Percentiles rank a stretch among this genome's conserved stretches.
phyloP scores from a whole-genome alignment of 169 alveolate species.

The Theileria orientalis region DNA sequence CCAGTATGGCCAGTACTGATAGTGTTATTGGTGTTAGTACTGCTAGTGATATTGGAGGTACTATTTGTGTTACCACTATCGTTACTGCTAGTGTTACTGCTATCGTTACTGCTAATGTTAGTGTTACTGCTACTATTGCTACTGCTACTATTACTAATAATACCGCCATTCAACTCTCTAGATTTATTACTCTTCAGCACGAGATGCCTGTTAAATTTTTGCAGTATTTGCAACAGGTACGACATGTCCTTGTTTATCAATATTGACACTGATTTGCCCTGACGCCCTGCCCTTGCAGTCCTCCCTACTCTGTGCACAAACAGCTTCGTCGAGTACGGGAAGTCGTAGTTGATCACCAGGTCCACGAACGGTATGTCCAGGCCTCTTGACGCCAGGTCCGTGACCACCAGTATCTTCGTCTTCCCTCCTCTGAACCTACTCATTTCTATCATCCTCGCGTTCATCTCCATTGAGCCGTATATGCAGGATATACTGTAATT shows the following conservation, averaged over 20 bases:
- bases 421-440: slow-evolving; percentile 30
- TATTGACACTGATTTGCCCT: slow-evolving; percentile 61
- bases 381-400: slow-evolving; percentile 99
- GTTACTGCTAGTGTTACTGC: neutral
- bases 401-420: slow-evolving; percentile 78
- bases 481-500: slow-evolving; percentile 39
- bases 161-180: neutral
- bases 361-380: slow-evolving; percentile 96
- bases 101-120: neutral
- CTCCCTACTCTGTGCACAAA: slow-evolving; percentile 99
- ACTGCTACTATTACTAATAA: neutral
- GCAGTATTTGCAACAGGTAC: slow-evolving; percentile 33
- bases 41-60: neutral
- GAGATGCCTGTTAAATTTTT: slow-evolving; percentile 4
- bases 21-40: neutral
- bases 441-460: slow-evolving; percentile 55
- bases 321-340: slow-evolving; percentile 92
- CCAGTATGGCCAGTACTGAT: neutral
- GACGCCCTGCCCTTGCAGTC: slow-evolving; percentile 97
- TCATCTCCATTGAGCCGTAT: slow-evolving; percentile 67
- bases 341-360: slow-evolving; percentile 96
- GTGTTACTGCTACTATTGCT: neutral
- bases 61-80: neutral
- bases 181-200: neutral
- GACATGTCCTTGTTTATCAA: slow-evolving; percentile 59